Base-by-base conservation (phyloP, 495 filamentous ascomycete genomes). In the Lasiosphaeriaceae sp. region DNA sequence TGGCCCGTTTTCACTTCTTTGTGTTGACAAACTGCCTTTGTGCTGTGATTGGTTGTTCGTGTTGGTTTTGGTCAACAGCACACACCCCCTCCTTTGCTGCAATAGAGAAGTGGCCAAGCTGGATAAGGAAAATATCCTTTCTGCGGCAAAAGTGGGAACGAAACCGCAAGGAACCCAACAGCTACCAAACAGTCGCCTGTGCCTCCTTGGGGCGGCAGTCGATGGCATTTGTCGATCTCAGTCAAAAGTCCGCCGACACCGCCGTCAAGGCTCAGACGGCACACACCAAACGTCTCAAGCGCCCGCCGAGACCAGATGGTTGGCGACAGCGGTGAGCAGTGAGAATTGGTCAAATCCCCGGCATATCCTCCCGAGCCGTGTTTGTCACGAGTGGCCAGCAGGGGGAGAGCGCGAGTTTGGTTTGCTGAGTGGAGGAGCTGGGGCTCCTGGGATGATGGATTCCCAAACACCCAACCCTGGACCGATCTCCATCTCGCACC, bases 281-380 rank as follows among this genome's bases (percentile, higher is more conserved):
- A 43, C 9, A 43, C 16, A 17, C 39, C 3, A 48, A 21, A 23
- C 46, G 46, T 23, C 46, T 24, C 46, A 48, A 48, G 46, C 46
- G 46, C 46, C 46, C 21, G 24, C 46, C 46, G 16, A 24, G 21
- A 48, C 21, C 46, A 48, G 46, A 48, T 23, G 8, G 31, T 41
- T 23, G 50, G 31, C 29, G 12, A 52, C 31, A 31, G 17, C 50
- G 29, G 17, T 52, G 50, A 52, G 9, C 16, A 9, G 17, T 21
- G 14, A n/a, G n/a, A n/a, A n/a, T n/a, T n/a, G n/a, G n/a, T n/a
- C n/a, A n/a, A n/a, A n/a, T 47, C 52, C n/a, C 52, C 52, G 22
- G 41, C 41, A 54, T 34, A 39, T 12, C 35, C 53, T 56, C 53
- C 45, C 53, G 46, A 19, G 11, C 46, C 21, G 46, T 21, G 20